Evolutionary conservation across 257 asterid species (phyloP).

Genomic region (Capsicum baccatum): DNA sequence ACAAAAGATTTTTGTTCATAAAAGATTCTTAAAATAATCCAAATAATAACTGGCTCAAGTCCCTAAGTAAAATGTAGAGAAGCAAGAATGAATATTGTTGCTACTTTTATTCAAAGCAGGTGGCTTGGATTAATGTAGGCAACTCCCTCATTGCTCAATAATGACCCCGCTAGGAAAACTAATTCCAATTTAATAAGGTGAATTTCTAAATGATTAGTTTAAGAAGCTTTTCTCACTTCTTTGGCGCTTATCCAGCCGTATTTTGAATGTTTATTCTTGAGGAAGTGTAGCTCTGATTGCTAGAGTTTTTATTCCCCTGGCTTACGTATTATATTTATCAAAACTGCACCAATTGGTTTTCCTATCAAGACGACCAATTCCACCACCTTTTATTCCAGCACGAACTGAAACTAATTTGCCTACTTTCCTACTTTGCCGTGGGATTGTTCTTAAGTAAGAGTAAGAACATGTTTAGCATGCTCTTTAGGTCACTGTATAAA

Average conservation of each 20-base stretch:
- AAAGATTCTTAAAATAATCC: background rate
- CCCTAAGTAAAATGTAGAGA: conserved; percentile 5
- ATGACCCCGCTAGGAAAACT: background rate
- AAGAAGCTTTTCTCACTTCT: background rate
- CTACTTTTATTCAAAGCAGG: background rate
- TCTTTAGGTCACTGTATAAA: background rate
- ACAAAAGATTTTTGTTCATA: conserved; percentile 17
- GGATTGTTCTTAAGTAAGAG: background rate
- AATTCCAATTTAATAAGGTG: background rate
- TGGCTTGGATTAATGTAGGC: background rate
- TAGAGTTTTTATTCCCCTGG: background rate
- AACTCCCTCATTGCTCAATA: background rate
- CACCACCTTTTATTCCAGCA: conserved; percentile 5
- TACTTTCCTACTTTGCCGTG: background rate
- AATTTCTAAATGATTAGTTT: background rate
- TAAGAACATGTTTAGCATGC: background rate
- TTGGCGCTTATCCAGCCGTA: background rate
- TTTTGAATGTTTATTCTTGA: background rate
- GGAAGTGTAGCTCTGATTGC: background rate
- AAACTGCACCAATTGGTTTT: background rate
- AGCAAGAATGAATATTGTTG: background rate
- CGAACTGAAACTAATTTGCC: conserved; percentile 2
- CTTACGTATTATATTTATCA: background rate
- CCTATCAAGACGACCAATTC: background rate
- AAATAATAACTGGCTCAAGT: background rate